Conservation (phyloP, 148 eudicot species). For the Rhododendron henanense region DNA sequence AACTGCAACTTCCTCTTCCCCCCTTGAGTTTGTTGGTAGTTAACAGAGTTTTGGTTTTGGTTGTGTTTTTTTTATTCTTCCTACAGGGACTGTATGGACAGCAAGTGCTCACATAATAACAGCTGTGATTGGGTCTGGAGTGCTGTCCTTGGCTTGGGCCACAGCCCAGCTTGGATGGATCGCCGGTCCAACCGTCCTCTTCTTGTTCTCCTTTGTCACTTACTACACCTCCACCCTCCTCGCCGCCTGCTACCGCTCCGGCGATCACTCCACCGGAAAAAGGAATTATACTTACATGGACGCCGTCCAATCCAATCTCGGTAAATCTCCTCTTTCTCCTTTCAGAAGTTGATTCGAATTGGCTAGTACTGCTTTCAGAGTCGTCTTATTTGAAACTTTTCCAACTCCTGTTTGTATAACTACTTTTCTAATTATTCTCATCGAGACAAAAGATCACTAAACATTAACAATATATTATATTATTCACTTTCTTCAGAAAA, state of each 20-base stretch:
- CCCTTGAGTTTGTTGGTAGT: neutral
- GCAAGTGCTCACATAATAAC: slow-evolving; percentile 47
- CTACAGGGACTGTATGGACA: slow-evolving; percentile 35
- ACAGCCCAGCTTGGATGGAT: slow-evolving; percentile 50
- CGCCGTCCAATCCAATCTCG: slow-evolving; percentile 38
- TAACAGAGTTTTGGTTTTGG: neutral
- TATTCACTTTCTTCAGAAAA: neutral
- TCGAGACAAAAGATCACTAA: neutral
- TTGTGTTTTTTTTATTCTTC: neutral
- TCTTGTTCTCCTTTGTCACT: slow-evolving; percentile 39
- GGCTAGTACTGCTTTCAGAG: neutral
- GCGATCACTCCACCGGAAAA: slow-evolving; percentile 28
- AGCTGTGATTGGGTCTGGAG: slow-evolving; percentile 49
- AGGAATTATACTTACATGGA: slow-evolving; percentile 55
- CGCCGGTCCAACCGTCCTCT: slow-evolving; percentile 37
- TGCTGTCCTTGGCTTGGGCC: slow-evolving; percentile 51
- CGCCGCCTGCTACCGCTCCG: slow-evolving; percentile 37
- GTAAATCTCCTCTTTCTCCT: neutral
- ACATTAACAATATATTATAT: no score
- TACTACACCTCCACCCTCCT: slow-evolving; percentile 40
- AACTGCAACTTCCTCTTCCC: neutral
- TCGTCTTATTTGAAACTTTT: neutral
- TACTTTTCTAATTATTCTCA: neutral
- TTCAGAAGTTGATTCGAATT: neutral
- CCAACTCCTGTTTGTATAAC: neutral